Evolutionary conservation across 306 rosid species (phyloP), one percentile per base, ranked within the genome.

Genomic region (Lathyrus tuberosus): DNA sequence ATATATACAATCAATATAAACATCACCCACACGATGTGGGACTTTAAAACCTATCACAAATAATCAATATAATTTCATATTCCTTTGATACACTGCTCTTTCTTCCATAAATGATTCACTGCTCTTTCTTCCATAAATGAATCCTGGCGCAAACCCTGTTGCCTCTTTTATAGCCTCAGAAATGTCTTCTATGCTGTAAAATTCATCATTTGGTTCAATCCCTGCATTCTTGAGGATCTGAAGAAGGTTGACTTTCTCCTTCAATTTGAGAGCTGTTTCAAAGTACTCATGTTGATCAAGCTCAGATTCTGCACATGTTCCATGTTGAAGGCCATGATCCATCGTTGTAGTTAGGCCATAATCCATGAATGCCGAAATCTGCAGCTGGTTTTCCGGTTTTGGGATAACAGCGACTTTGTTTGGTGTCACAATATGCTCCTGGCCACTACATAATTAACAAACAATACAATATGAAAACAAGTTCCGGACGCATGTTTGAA

Each of bases 271-370:
- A 57, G 87, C 83, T 10, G 92, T 70, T 80, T 79, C 76, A 33
- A 90, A 92, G 76, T 90, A 92, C 0, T 76, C 90, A 4, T 48
- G 84, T 46, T 88, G 95, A 44, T 88, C 91, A 6, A 90, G 81
- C 35, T 80, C 87, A 0, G 98, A 87, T 66, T 85, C 85, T 2
- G 91, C 47, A n/a, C 96, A 92, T 3, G 98, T 93, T 0, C 96
- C 98, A 26, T 90, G 96, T 61, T 93, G 90, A 85, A 15, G 96
- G 96, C 75, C 86, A 87, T 1, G 90, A 72, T 2, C 96, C 96
- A 77, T 89, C 87, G 0, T 85, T 76, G 78, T 80, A 83, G 63
- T 87, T 89, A 4, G 92, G 96, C 96, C 96, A 89, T 0, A 89
- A 82, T n/a, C 96, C 91, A 76, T 87, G 92, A 53, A 89, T 85